Evolutionary conservation across 108 stramenopile species (phyloP), one percentile per base, ranked within the genome.

Genomic region (Nitzschia inconspicua): DNA sequence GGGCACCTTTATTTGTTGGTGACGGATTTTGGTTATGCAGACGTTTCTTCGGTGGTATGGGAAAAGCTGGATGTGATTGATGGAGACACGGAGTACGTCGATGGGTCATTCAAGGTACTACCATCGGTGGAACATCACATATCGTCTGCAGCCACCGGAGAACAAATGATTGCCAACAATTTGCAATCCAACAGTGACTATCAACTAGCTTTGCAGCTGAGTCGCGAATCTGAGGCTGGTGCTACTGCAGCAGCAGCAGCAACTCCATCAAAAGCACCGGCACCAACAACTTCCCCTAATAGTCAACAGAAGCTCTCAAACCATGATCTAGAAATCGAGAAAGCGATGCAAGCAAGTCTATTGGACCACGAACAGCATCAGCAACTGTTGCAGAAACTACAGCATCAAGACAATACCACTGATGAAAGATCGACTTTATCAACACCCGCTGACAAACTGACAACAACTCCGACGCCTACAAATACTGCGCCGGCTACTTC

Each of bases 21-120:
- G n/a, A 97, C 96, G 9, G 96, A 97, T 66, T 60, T 93, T 42
- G 96, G 96, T 37, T 97, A 94, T 68, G 77, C 82, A 57, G 68
- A 86, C 52, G 72, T 88, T n/a, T 70, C 76, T 4, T 75, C 67
- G 26, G 78, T 97, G 24, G 78, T 95, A 0, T 97, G 94, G 94
- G 96, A 97, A 77, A 78, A 78, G 47, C 52, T 97, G 9, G 92
- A 94, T 73, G 78, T 68, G 10, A 89, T 96, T 42, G 83, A 91
- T 63, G 95, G 95, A 0, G 86, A 93, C 56, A 95, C 91, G 6
- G 89, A 90, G 14, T 84, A 84, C 55, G 73, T 78, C 25, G 63
- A 75, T 54, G 76, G 53, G 30, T 41, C 46, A 16, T 94, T 94
- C 55, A 62, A 42, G 20, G 66, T 79, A 0, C 60, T 43, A 18